Conservation (phyloP, 2,329 filamentous ascomycete genomes). For the Zalaria obscura region DNA sequence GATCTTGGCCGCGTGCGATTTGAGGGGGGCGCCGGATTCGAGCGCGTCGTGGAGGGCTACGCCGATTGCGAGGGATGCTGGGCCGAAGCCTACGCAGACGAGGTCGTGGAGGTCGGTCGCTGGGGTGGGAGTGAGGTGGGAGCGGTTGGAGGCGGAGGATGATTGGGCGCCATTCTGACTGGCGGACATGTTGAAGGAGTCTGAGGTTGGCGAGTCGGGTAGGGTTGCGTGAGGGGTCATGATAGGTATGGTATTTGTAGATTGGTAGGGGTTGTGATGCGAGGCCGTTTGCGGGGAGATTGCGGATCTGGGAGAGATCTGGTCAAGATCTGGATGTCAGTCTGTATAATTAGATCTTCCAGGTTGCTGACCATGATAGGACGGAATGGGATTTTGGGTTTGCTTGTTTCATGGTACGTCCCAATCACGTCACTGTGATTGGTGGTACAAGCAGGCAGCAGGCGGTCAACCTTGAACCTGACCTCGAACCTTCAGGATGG, state of each 20-base stretch:
- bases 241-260: not conserved
- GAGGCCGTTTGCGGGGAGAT: too few species aligned
- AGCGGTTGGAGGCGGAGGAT: conserved; percentile 3
- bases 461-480: too few species aligned
- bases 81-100: conserved; percentile 84
- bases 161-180: not conserved
- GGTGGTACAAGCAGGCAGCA: too few species aligned
- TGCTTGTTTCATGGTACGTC: too few species aligned
- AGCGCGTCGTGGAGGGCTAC: conserved; percentile 77
- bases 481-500: too few species aligned
- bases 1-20: conserved; percentile 46
- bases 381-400: too few species aligned
- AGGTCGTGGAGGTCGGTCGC: conserved; percentile 63
- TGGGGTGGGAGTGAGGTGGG: conserved; percentile 37
- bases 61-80: conserved; percentile 77
- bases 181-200: not conserved
- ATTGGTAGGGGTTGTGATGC: too few species aligned
- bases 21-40: conserved; percentile 25
- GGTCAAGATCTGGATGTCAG: conserved; percentile 3
- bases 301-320: not conserved
- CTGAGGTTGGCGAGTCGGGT: conserved; percentile 1
- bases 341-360: conserved; percentile 5
- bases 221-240: conserved; percentile 5
- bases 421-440: too few species aligned
- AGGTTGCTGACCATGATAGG: too few species aligned